Percentiles rank a stretch among this genome's conserved stretches.
Evolutionary conservation across 176 grass and related monocot species (phyloP).

Genomic region (Ensete glaucum): DNA sequence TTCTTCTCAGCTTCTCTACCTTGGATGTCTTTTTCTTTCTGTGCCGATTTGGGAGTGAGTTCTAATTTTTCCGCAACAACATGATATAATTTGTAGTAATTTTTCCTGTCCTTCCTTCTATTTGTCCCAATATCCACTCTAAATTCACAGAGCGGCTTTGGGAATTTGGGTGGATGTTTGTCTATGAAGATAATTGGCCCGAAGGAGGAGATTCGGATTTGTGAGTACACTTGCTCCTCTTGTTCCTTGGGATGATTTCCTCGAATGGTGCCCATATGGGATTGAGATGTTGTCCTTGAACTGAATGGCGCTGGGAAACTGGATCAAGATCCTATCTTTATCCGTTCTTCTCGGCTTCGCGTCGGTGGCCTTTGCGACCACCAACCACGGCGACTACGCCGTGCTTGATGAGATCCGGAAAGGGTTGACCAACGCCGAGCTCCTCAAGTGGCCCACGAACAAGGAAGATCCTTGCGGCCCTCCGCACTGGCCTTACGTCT

Average conservation of each 20-base stretch:
- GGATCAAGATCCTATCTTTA: background rate
- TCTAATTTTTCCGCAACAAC: background rate
- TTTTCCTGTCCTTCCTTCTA: background rate
- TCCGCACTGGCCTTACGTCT: constrained; percentile 48
- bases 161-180: background rate
- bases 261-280: background rate
- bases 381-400: constrained; percentile 42
- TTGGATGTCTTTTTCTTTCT: constrained; percentile 1
- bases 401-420: constrained; percentile 38
- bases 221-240: background rate
- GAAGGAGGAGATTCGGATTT: background rate
- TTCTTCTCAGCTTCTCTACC: background rate
- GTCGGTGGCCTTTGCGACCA: background rate
- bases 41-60: background rate
- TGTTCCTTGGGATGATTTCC: background rate
- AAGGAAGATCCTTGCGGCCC: constrained; percentile 40
- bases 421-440: constrained; percentile 36
- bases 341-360: background rate
- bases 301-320: background rate
- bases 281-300: background rate
- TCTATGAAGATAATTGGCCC: background rate
- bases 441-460: constrained; percentile 40
- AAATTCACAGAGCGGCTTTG: background rate
- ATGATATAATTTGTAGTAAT: background rate
- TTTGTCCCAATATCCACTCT: background rate